These are phyloP conservation scores for Botrytis deweyae DNA, from an alignment of 2,329 filamentous ascomycete species.

Conservation along the genomic window DNA sequence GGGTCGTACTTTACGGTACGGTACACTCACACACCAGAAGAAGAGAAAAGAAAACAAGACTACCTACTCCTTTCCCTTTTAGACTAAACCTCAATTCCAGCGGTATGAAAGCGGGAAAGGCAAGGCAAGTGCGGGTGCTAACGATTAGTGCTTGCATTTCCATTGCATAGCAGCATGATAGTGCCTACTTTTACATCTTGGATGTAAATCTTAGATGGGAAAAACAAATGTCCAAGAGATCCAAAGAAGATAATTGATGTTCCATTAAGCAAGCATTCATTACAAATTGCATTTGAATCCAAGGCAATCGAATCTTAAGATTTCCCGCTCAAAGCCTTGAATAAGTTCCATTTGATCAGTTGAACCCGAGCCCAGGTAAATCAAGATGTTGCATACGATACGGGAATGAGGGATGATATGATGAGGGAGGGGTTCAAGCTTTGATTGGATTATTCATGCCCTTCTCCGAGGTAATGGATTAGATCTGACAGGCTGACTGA, in stretches of 20 bases:
- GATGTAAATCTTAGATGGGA: conserved; percentile 6
- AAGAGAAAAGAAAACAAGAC: neutral
- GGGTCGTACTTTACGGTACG: neutral
- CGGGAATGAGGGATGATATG: conserved; percentile 8
- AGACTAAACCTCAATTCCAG: neutral
- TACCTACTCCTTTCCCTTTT: neutral
- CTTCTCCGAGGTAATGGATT: conserved; percentile 1
- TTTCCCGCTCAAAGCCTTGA: conserved; percentile 12
- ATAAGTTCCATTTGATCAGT: conserved; percentile 10
- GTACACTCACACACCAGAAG: neutral
- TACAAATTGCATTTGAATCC: neutral
- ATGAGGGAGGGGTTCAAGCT: conserved; percentile 14
- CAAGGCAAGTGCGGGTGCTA: conserved; percentile 37
- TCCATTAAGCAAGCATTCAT: neutral
- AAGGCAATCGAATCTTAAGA: conserved; percentile 2
- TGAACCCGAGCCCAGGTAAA: neutral
- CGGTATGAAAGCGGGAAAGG: conserved; percentile 27
- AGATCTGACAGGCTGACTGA: conserved; percentile 11
- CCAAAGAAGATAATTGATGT: neutral
- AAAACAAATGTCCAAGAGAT: neutral
- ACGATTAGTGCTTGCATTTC: conserved; percentile 26
- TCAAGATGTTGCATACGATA: conserved; percentile 6
- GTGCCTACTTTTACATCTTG: neutral
- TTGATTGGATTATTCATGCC: conserved; percentile 19
- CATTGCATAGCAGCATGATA: conserved; percentile 15